These are phyloP conservation scores for Hypomontagnella submonticulosa DNA, from an alignment of 495 filamentous ascomycete genomes.

Conservation along the genomic window DNA sequence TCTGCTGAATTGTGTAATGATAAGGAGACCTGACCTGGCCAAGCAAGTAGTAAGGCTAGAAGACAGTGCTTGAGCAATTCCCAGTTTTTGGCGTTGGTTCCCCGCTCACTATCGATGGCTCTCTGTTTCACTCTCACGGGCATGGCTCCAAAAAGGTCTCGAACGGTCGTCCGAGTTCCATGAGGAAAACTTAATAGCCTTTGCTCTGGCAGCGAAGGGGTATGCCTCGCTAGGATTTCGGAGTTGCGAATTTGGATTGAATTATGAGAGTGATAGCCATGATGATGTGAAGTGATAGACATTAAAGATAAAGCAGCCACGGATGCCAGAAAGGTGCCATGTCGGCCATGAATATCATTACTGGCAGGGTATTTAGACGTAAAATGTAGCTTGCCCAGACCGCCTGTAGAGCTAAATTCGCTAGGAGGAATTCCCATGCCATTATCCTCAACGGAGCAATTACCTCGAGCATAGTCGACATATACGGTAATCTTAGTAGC, in stretches of 20 bases:
- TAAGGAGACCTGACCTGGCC: conserved; percentile 59
- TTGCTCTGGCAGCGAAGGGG: conserved; percentile 71
- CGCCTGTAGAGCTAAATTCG: conserved; percentile 77
- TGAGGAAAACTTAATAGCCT: conserved; percentile 65
- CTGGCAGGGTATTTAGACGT: conserved; percentile 75
- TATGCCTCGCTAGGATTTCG: conserved; percentile 71
- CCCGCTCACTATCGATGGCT: conserved; percentile 67
- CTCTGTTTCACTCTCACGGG: conserved; percentile 94
- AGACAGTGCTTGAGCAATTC: conserved; percentile 69
- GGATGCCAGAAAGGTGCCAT: conserved; percentile 82
- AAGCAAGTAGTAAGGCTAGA: conserved; percentile 74
- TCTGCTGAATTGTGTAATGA: conserved; percentile 54
- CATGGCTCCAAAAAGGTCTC: conserved; percentile 94
- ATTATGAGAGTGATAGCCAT: conserved; percentile 70
- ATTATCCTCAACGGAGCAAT: conserved; percentile 88
- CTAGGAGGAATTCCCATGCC: conserved; percentile 78
- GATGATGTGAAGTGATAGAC: conserved; percentile 81
- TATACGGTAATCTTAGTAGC: conserved; percentile 76
- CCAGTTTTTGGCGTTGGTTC: conserved; percentile 66
- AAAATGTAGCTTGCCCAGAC: conserved; percentile 80
- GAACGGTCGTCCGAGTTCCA: conserved; percentile 83
- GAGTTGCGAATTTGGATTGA: conserved; percentile 78
- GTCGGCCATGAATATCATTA: conserved; percentile 68
- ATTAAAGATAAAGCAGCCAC: conserved; percentile 80
- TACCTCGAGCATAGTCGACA: conserved; percentile 80